Evolutionary conservation across 345 rosid species (phyloP).

Genomic region (Eucalyptus paniculata): DNA sequence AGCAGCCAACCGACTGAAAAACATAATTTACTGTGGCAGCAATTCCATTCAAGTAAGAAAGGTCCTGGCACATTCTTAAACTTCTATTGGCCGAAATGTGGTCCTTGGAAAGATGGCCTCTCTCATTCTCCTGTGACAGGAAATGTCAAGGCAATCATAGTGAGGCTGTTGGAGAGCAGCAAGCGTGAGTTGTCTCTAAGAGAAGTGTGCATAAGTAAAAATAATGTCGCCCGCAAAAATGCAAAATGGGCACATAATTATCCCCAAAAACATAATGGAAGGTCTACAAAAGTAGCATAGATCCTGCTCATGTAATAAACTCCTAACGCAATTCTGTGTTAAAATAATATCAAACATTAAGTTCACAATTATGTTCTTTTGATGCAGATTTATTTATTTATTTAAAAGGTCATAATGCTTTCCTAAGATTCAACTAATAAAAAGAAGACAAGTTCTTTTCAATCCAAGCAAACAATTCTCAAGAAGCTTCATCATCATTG

Average conservation of each 20-base stretch:
- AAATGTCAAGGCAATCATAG: neutral
- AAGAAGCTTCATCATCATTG: neutral
- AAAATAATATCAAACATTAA: neutral
- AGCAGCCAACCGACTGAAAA: constrained; percentile 12
- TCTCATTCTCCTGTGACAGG: neutral
- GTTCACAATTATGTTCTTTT: neutral
- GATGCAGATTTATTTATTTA: neutral
- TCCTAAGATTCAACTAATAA: neutral
- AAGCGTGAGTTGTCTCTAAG: neutral
- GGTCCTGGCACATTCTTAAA: neutral
- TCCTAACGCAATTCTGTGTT: neutral
- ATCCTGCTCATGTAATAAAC: neutral
- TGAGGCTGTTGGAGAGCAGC: neutral
- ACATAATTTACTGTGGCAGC: constrained; percentile 21
- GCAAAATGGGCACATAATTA: neutral
- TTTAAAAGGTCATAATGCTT: neutral
- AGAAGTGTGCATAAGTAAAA: neutral
- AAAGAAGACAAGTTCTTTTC: neutral
- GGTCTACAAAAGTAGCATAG: neutral
- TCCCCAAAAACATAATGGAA: neutral
- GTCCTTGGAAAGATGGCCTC: neutral
- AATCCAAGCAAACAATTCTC: neutral
- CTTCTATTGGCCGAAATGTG: neutral
- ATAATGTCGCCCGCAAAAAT: neutral
- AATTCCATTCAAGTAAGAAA: constrained; percentile 15